These are phyloP conservation scores for Suillus brevipes DNA, from an alignment of 768 basidiomycete species.

Conservation along the genomic window DNA sequence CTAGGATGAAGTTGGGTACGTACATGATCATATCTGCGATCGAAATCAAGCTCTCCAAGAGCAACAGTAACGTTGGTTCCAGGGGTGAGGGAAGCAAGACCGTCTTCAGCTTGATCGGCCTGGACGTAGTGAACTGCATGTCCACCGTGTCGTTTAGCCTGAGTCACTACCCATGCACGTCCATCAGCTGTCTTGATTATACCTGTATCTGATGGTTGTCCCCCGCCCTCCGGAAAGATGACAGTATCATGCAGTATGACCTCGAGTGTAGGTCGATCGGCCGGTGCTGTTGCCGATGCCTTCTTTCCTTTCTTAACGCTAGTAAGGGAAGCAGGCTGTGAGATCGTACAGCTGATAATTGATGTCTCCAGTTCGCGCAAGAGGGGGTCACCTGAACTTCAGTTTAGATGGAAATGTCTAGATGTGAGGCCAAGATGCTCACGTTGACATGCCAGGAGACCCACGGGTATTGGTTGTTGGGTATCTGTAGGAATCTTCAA, in stretches of 20 bases:
- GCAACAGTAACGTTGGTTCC: constrained; percentile 54
- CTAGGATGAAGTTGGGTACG: constrained; percentile 23
- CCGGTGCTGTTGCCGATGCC: constrained; percentile 45
- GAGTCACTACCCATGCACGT: constrained; percentile 56
- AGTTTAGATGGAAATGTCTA: constrained; percentile 9
- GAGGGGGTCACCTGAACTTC: constrained; percentile 64
- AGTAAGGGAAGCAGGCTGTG: constrained; percentile 41
- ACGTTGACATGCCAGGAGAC: constrained; percentile 81
- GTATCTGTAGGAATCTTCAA: constrained; percentile 55
- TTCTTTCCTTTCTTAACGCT: constrained; percentile 57
- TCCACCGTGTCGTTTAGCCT: constrained; percentile 68
- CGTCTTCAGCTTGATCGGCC: constrained; percentile 39
- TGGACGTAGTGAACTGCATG: constrained; percentile 75
- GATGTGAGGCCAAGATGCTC: constrained; percentile 20
- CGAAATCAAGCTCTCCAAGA: constrained; percentile 59
- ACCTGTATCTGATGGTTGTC: constrained; percentile 78
- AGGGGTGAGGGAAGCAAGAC: constrained; percentile 48
- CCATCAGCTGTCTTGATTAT: constrained; percentile 47
- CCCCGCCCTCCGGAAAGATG: constrained; percentile 82
- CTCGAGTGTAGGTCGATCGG: constrained; percentile 54
- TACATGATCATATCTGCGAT: constrained; percentile 74
- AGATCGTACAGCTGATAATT: constrained; percentile 51
- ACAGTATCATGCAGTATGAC: constrained; percentile 74
- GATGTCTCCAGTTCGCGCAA: constrained; percentile 56
- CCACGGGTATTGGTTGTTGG: constrained; percentile 61